Conservation (phyloP, 2,329 filamentous ascomycete genomes). For the Corynespora cassiicola region DNA sequence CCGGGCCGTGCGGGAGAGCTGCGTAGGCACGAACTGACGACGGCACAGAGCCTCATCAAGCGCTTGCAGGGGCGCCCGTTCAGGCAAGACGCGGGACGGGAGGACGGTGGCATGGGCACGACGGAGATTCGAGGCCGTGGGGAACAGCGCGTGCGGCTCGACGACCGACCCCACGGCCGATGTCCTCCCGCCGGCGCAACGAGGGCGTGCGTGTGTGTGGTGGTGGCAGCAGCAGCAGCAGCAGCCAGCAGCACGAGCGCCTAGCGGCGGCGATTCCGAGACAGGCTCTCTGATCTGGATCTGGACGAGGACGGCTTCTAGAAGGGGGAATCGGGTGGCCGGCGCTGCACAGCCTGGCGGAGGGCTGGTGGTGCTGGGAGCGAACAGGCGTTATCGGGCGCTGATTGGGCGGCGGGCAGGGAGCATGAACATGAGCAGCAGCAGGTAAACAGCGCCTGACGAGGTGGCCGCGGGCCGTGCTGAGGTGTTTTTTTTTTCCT, state of each 20-base stretch:
- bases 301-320: conserved; percentile 25
- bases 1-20: conserved; percentile 22
- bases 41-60: conserved; percentile 38
- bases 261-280: conserved; percentile 25
- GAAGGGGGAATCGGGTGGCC: conserved; percentile 18
- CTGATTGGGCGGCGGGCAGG: conserved; percentile 23
- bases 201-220: conserved; percentile 19
- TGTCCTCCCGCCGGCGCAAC: conserved; percentile 14
- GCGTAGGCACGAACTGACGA: conserved; percentile 21
- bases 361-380: conserved; percentile 32
- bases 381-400: conserved; percentile 28
- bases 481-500: conserved; percentile 13
- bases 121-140: conserved; percentile 17
- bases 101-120: conserved; percentile 8
- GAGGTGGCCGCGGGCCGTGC: conserved; percentile 9
- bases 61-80: conserved; percentile 22
- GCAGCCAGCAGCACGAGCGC: no score
- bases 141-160: conserved; percentile 5
- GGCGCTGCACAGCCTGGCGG: conserved; percentile 19
- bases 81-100: conserved; percentile 10
- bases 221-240: conserved; percentile 18
- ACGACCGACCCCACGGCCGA: conserved; percentile 16
- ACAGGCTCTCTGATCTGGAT: conserved; percentile 21
- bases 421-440: conserved; percentile 5
- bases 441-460: conserved; percentile 7